A percentile compares a stretch with the other conserved stretches of the same genome.
Evolutionary conservation across 257 asterid species (phyloP).

Genomic region (Verbascum thapsus): DNA sequence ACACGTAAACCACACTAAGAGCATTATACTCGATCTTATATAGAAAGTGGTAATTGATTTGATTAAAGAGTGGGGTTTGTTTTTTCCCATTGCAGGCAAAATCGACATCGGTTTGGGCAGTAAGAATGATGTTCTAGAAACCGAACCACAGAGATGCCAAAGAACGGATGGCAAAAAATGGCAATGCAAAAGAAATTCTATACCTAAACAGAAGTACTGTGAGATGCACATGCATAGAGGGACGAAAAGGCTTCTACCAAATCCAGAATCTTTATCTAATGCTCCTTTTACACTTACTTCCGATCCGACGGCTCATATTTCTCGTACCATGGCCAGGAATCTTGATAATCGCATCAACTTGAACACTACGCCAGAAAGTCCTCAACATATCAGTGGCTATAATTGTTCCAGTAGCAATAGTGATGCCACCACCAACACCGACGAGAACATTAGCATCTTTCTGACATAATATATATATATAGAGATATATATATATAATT

Average conservation of each 20-base stretch:
- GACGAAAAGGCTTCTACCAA: conserved; percentile 35
- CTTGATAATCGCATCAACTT: conserved; percentile 41
- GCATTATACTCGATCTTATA: no score
- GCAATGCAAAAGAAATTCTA: conserved; percentile 54
- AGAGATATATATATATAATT: no score
- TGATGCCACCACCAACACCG: conserved; percentile 60
- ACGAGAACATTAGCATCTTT: conserved; percentile 40
- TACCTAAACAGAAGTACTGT: conserved; percentile 56
- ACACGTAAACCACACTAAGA: no score
- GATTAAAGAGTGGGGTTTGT: background rate
- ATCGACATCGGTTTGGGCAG: conserved; percentile 24
- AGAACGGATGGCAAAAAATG: conserved; percentile 84
- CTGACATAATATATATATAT: conserved; percentile 12
- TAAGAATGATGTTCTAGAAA: conserved; percentile 23
- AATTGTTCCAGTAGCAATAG: conserved; percentile 51
- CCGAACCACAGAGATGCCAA: conserved; percentile 51
- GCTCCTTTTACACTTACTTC: conserved; percentile 10
- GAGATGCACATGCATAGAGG: conserved; percentile 72
- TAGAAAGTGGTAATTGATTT: no score
- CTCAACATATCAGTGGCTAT: conserved; percentile 13
- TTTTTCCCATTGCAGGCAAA: conserved; percentile 27
- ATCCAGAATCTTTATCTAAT: conserved; percentile 25
- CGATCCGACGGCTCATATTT: background rate
- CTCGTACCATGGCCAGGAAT: conserved; percentile 17
- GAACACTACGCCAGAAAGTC: conserved; percentile 48